Conservation (phyloP, 805 yeast genomes). For the Starmerella powellii region DNA sequence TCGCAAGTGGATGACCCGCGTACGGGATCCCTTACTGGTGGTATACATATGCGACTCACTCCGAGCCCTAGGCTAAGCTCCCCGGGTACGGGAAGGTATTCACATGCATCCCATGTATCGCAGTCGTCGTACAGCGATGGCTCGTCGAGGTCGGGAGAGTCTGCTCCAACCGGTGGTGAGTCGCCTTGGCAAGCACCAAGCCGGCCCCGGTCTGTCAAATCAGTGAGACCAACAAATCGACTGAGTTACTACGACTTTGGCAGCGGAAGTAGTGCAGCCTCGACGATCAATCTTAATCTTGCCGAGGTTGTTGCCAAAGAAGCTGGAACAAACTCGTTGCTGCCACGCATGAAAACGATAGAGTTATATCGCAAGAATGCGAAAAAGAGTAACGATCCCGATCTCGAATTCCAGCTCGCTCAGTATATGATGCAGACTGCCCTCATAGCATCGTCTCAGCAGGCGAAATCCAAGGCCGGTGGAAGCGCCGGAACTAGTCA, state of each 20-base stretch:
- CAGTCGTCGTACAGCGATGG: slow-evolving; percentile 2
- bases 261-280: neutral
- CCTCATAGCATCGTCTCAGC: slow-evolving; percentile 28
- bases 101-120: slow-evolving; percentile 1
- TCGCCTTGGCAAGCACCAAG: slow-evolving; percentile 5
- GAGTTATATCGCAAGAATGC: slow-evolving; percentile 82
- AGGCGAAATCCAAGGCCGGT: neutral
- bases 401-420: slow-evolving; percentile 79
- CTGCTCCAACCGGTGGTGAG: neutral
- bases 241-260: slow-evolving; percentile 16
- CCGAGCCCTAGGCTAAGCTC: neutral
- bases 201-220: slow-evolving; percentile 1
- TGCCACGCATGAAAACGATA: slow-evolving; percentile 71
- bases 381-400: slow-evolving; percentile 71
- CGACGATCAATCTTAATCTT: slow-evolving; percentile 3
- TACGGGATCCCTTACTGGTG: no score
- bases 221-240: slow-evolving; percentile 6
- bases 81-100: neutral
- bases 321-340: slow-evolving; percentile 29
- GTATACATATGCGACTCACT: no score
- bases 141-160: neutral
- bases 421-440: slow-evolving; percentile 83
- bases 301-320: slow-evolving; percentile 5
- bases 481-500: no score
- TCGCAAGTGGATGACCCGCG: no score